Evolutionary conservation across 345 rosid genomes (phyloP), one percentile per base, ranked within the genome.

Genomic region (Sonneratia caseolaris): DNA sequence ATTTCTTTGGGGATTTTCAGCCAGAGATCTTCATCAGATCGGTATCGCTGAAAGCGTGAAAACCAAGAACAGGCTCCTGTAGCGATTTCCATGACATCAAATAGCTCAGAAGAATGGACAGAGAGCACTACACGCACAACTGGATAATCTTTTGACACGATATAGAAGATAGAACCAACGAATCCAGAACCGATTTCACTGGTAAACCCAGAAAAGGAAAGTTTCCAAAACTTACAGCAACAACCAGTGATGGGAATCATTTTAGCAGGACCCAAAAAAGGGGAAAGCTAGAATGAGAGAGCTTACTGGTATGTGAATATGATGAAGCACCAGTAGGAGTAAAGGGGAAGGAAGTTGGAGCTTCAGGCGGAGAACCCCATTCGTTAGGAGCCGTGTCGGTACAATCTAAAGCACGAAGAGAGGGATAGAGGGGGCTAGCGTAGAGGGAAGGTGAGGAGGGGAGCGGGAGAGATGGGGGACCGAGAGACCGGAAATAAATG

Each of bases 331-430:
- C 45, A 22, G 66, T n/a, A 56, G 37, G 35, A 69, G 47, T 68
- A 14, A 55, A 66, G 35, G 70, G 1, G 66, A 24, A 35, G 66
- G 67, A 61, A 62, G 80, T 43, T 37, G 70, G 78, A 72, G 79
- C 67, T 76, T 78, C 69, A 69, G 43, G 68, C 69, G 12, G 66
- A 68, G 78, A 79, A 84, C 79, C 92, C 91, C 87, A 82, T 76
- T 70, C 61, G 77, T 72, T 81, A 73, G 95, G 89, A 88, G 86
- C 89, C 88, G 83, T 88, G 87, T 88, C 84, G 82, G 92, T 78
- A 80, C 72, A 86, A 81, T 59, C 76, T 75, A 76, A 83, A 87
- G 86, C 89, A 82, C 47, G 66, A 61, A 71, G 73, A 59, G 76
- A 59, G 57, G 71, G 72, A 47, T 47, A 36, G 68, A 45, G 75